Evolutionary conservation across 108 stramenopile species (phyloP), one percentile per base, ranked within the genome.

Genomic region (Cyclotella cryptica): DNA sequence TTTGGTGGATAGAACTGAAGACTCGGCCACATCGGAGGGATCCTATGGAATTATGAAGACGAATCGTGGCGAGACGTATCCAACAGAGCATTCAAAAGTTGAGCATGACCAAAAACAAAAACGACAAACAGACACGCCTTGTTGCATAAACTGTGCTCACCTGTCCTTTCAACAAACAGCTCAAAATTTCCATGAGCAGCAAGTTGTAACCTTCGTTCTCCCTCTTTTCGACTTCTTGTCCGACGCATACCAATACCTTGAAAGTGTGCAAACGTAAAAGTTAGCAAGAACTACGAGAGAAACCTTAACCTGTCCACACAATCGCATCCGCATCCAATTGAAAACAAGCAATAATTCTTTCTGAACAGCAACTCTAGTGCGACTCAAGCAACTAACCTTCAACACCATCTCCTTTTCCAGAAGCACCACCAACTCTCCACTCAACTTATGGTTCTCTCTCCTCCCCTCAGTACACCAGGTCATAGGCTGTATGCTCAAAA

Each of bases 181-280:
- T 81, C 61, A 96, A 65, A 65, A 96, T 84, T 72, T 96, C 96
- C 96, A 96, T 93, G 57, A 94, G 35, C 21, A 94, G 75, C 64
- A 96, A 80, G 75, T 94, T 96, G 75, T 94, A 96, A 26, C 87
- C 90, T 18, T 78, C 74, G 79, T 93, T 93, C 49, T 95, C 94
- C 43, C 90, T 80, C 27, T 79, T 74, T 69, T 92, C 90, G 71
- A 94, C 87, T 17, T 92, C 92, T 64, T 89, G 89, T n/a, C 86
- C 88, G 28, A 96, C 66, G 43, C 74, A 75, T 0, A 93, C 87
- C 43, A 92, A 62, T 54, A 96, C 57, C 57, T 58, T 22, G 26
- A 27, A 22, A 58, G 57, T 2, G 5, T 1, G 3, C 14, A 14
- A 3, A 58, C 6, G 1, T 18, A 24, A 58, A 27, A 58, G 49